phyloP scores from a whole-genome alignment of 768 basidiomycete genomes.

The Tulasnella sp. region DNA sequence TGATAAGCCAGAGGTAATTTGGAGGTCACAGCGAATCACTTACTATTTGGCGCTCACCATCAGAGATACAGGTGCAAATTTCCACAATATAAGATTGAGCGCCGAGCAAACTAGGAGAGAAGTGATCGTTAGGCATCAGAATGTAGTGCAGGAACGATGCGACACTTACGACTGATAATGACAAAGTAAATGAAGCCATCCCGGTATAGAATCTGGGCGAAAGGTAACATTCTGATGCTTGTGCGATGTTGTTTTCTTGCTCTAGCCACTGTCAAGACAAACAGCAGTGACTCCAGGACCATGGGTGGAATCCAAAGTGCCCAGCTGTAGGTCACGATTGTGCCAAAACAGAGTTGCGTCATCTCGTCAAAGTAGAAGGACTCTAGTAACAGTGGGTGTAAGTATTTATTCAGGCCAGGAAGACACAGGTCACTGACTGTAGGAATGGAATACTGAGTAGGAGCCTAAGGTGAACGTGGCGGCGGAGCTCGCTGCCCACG shows the following conservation, averaged over 20 bases:
- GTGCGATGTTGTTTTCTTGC: background rate
- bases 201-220: slow-evolving; percentile 6
- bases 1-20: background rate
- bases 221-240: background rate
- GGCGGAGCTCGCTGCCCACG: no score
- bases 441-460: no score
- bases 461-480: no score
- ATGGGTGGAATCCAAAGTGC: slow-evolving; percentile 6
- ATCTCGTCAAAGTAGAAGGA: background rate
- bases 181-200: slow-evolving; percentile 7
- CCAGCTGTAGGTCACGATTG: background rate
- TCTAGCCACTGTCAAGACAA: background rate
- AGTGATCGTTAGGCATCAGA: background rate
- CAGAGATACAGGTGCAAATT: background rate
- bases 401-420: no score
- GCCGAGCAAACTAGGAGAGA: slow-evolving; percentile 1
- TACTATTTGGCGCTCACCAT: slow-evolving; percentile 11
- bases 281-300: background rate
- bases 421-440: no score
- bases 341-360: slow-evolving; percentile 1
- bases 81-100: slow-evolving; percentile 10
- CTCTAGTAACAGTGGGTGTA: background rate
- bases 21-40: background rate
- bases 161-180: slow-evolving; percentile 3
- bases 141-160: background rate